These are phyloP conservation scores for Puccinia polysora DNA, from an alignment of 1,284 basidiomycete genomes.

Conservation along the genomic window DNA sequence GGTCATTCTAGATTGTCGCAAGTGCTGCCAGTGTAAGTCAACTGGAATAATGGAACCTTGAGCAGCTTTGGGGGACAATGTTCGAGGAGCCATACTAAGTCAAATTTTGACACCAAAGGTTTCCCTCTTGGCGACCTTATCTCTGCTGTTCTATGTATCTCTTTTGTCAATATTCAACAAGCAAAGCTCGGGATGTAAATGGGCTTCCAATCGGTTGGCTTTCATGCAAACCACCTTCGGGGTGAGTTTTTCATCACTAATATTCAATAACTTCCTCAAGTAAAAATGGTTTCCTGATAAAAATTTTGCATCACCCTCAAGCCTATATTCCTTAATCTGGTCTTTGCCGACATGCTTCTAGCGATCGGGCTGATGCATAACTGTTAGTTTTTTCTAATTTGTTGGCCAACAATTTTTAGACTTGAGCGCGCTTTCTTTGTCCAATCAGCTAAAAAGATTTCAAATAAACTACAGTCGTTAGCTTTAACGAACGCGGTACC, in stretches of 20 bases:
- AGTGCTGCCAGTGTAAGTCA: conserved; percentile 22
- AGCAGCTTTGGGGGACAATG: too few relatives aligned
- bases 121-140: conserved; percentile 9
- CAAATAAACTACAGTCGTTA: not conserved
- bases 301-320: too few relatives aligned
- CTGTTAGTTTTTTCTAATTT: not conserved
- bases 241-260: conserved; percentile 4
- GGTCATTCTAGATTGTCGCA: conserved; percentile 15
- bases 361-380: conserved; percentile 35
- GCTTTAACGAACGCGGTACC: not conserved
- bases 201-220: conserved; percentile 14
- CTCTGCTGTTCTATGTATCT: conserved; percentile 18
- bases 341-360: conserved; percentile 24
- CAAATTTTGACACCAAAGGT: not conserved
- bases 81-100: too few relatives aligned
- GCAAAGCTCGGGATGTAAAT: not conserved
- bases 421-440: not conserved
- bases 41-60: too few relatives aligned
- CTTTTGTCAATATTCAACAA: conserved; percentile 9
- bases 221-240: conserved; percentile 36
- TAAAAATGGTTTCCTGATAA: too few relatives aligned
- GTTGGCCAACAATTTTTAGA: not conserved
- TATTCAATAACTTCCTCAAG: too few relatives aligned
- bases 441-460: not conserved
- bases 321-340: conserved; percentile 32